Evolutionary conservation across 768 basidiomycete genomes (phyloP).

Genomic region (Termitomyces sp.): DNA sequence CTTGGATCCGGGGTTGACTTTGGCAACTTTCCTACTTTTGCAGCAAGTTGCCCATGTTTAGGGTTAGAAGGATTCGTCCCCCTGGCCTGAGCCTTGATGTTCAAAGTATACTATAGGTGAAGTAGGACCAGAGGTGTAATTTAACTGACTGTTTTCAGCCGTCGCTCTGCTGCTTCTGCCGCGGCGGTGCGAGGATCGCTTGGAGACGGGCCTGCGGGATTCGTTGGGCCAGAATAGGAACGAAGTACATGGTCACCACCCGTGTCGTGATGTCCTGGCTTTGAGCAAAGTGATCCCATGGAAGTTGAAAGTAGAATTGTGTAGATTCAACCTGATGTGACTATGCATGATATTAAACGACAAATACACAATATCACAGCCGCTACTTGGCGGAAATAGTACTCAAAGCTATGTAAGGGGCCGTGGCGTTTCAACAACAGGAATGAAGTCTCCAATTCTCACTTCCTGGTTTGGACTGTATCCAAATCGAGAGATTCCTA

Average conservation of each 20-base stretch:
- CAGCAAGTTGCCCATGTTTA: constrained; percentile 41
- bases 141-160: constrained; percentile 47
- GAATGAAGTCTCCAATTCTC: constrained; percentile 40
- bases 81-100: constrained; percentile 35
- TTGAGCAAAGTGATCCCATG: constrained; percentile 62
- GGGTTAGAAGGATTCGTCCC: constrained; percentile 41
- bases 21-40: constrained; percentile 34
- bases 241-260: constrained; percentile 47
- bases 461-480: constrained; percentile 32
- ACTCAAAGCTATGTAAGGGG: background rate
- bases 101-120: constrained; percentile 11
- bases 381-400: background rate
- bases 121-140: constrained; percentile 7
- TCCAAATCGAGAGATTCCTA: constrained; percentile 38
- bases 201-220: constrained; percentile 22
- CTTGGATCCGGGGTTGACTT: constrained; percentile 27
- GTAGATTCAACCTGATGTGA: constrained; percentile 1
- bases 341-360: background rate
- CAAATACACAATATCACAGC: background rate
- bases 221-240: constrained; percentile 25
- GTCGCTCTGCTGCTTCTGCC: constrained; percentile 58
- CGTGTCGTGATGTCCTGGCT: constrained; percentile 32
- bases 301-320: background rate
- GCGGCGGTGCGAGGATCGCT: constrained; percentile 48
- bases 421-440: constrained; percentile 26